Percentiles rank a stretch among this genome's conserved stretches.
phyloP scores from a whole-genome alignment of 148 eudicot species.

The Cornus florida region DNA sequence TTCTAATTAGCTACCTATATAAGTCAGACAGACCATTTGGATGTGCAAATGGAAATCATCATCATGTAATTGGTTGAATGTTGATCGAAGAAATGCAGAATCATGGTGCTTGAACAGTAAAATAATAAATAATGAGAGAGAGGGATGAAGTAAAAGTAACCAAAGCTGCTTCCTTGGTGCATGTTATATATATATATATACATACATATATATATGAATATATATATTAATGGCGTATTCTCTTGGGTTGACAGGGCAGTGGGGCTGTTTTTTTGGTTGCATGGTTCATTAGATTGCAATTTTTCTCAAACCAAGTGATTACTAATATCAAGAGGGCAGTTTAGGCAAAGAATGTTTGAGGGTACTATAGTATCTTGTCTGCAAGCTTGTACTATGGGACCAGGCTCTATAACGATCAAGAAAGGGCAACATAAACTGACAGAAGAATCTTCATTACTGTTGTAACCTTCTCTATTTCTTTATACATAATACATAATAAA shows the following conservation, averaged over 20 bases:
- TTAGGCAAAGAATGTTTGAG: conserved; percentile 4
- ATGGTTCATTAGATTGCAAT: too few relatives aligned
- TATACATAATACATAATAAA: conserved; percentile 9
- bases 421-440: conserved; percentile 36
- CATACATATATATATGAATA: too few relatives aligned
- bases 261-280: too few relatives aligned
- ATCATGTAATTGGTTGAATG: background rate
- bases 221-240: too few relatives aligned
- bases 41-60: too few relatives aligned
- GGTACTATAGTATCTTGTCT: conserved; percentile 1
- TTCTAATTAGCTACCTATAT: too few relatives aligned
- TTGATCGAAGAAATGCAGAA: background rate
- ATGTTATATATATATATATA: too few relatives aligned
- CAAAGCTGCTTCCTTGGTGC: too few relatives aligned
- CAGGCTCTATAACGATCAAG: conserved; percentile 30
- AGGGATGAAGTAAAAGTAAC: background rate
- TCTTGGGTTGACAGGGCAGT: too few relatives aligned
- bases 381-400: conserved; percentile 28
- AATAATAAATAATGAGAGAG: too few relatives aligned
- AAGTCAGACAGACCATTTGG: too few relatives aligned
- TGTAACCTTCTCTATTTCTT: conserved; percentile 11
- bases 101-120: background rate
- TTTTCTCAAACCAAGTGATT: background rate
- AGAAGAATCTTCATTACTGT: conserved; percentile 36
- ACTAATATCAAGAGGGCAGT: background rate